Evolutionary conservation across 805 yeast genomes (phyloP), one percentile per base, ranked within the genome.

Genomic region (Lipomyces japonicus): DNA sequence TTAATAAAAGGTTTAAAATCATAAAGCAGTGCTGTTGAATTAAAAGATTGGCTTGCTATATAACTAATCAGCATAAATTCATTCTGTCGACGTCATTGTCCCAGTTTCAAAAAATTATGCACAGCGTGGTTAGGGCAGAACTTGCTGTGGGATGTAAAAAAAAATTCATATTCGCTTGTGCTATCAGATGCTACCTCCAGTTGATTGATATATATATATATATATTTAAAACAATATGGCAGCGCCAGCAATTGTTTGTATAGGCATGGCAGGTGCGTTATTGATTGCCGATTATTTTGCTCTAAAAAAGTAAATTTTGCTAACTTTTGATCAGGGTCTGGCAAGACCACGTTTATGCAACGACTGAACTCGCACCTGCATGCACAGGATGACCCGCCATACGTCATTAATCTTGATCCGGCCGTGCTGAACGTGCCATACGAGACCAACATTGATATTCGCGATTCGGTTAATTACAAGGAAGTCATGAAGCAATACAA

Each of bases 281-380:
- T 31, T 16, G 22, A 40, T 7, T 21, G 4, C 14, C 10, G 18
- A 38, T 2, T n/a, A n/a, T n/a, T n/a, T n/a, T n/a, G n/a, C n/a
- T n/a, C 14, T 23, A 6, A 28, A n/a, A 4, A n/a, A 18, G 26
- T 3, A 16, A 14, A 16, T 31, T n/a, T 3, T 30, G 18, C n/a
- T n/a, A 12, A 18, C 10, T 18, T 5, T 14, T 44, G 32, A 18
- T 24, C 35, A 60, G 79, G 80, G 31, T 83, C 95, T 45, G 98
- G 99, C 63, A 93, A 93, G 69, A 91, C 99, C 70, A 93, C 98
- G 7, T 93, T 93, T 66, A 83, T 93, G 88, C 99, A 93, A 68
- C 73, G 98, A 56, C 73, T 93, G 53, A 91, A 91, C 69, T 79
- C 96, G 0, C 95, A 93, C 67, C 72, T 93, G 30, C 95, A 90